Conservation (phyloP, 768 basidiomycete genomes). For the Lactarius trivialis region DNA sequence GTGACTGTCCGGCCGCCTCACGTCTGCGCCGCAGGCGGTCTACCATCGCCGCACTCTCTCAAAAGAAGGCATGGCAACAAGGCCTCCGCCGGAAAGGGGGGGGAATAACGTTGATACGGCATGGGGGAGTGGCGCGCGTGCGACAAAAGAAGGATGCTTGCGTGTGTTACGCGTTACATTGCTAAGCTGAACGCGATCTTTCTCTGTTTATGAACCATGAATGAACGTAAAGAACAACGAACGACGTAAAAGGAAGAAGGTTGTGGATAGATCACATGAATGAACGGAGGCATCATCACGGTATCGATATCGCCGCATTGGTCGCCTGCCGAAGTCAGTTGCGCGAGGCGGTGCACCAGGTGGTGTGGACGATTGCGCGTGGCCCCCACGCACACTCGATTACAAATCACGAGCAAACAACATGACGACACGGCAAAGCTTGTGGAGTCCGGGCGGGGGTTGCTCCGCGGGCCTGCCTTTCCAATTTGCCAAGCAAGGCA, state of each 20-base stretch:
- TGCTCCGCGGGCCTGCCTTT: background rate
- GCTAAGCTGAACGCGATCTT: background rate
- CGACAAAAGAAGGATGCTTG: background rate
- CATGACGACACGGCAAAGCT: background rate
- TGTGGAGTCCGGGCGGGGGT: background rate
- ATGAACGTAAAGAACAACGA: background rate
- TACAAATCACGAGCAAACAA: background rate
- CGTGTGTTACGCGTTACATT: background rate
- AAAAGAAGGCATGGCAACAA: background rate
- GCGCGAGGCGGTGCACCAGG: background rate
- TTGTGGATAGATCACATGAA: background rate
- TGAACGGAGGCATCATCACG: background rate
- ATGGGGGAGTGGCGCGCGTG: background rate
- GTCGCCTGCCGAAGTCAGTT: background rate
- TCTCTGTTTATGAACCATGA: background rate
- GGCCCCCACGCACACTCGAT: background rate
- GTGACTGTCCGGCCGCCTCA: background rate
- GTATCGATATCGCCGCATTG: background rate
- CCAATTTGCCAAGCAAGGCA: background rate
- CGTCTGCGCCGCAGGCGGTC: background rate
- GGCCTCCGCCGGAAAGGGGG: background rate
- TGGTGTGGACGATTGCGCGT: background rate
- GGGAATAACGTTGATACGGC: background rate
- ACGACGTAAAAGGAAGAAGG: background rate
- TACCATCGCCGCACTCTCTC: background rate